These are phyloP conservation scores for Trichoderma sp. DNA, from an alignment of 2,329 filamentous ascomycete genomes.

Conservation along the genomic window DNA sequence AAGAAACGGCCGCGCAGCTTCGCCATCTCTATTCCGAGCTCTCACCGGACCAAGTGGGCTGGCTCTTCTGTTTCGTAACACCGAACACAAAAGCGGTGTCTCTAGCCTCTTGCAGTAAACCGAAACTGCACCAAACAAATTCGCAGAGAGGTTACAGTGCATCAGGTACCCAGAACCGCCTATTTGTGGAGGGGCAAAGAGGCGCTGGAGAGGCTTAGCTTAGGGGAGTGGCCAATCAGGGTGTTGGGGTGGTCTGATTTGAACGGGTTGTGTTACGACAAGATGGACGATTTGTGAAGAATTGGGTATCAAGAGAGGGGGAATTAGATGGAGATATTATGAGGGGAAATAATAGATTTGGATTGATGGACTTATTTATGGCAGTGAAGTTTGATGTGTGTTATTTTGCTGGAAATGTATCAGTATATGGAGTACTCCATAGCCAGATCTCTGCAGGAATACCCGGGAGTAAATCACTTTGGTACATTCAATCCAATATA, in stretches of 20 bases:
- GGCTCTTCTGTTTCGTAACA: not conserved
- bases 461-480: not conserved
- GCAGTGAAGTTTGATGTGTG: no score
- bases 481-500: not conserved
- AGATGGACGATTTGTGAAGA: not conserved
- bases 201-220: not conserved
- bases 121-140: not conserved
- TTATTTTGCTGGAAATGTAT: not conserved
- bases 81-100: constrained; percentile 15
- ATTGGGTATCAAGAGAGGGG: not conserved
- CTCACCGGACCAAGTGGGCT: not conserved
- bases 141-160: not conserved
- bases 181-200: not conserved
- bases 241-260: not conserved
- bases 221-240: not conserved
- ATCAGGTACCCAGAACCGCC: not conserved
- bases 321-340: not conserved
- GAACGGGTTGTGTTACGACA: not conserved
- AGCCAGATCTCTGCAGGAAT: not conserved
- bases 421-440: not conserved
- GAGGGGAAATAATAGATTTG: not conserved
- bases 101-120: not conserved
- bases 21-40: not conserved
- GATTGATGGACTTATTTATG: not conserved
- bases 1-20: not conserved